Evolutionary conservation across 225 moss, liverwort and hornwort species (phyloP).

Genomic region (Sphagnum tenellum): DNA sequence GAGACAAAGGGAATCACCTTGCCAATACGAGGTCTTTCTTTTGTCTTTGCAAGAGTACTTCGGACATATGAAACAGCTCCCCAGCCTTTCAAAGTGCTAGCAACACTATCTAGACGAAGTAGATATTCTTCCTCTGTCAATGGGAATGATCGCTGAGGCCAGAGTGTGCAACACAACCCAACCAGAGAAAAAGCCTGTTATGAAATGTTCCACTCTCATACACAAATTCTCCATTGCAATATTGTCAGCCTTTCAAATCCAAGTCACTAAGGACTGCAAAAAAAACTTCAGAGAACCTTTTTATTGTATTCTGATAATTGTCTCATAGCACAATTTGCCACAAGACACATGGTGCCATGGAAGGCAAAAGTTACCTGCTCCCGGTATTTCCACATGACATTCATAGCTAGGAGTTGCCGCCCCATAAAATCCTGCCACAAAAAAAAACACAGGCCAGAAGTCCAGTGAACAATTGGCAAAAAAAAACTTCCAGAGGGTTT

Average conservation of each 20-base stretch:
- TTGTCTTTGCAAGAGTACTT: conserved; percentile 77
- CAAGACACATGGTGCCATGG: too few relatives aligned
- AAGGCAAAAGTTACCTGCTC: conserved; percentile 57
- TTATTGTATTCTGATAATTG: too few relatives aligned
- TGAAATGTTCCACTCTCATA: background rate
- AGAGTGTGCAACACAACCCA: background rate
- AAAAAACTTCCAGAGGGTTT: background rate
- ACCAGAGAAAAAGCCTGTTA: background rate
- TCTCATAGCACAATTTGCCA: too few relatives aligned
- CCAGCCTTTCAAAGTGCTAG: conserved; percentile 86
- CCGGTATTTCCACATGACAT: conserved; percentile 99
- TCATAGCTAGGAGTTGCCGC: conserved; percentile 93
- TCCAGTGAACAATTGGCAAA: background rate
- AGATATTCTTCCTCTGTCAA: conserved; percentile 96
- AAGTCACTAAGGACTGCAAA: too few relatives aligned
- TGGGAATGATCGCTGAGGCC: conserved; percentile 81
- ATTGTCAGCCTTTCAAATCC: too few relatives aligned
- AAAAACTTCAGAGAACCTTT: too few relatives aligned
- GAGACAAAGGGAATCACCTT: conserved; percentile 31
- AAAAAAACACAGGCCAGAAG: too few relatives aligned
- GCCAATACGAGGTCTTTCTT: conserved; percentile 94
- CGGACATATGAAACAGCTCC: conserved; percentile 85
- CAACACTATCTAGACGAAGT: conserved; percentile 80
- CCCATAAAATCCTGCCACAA: conserved; percentile 97
- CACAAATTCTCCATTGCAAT: too few relatives aligned